Conservation (phyloP, 345 rosid genomes). For the Murraya paniculata region DNA sequence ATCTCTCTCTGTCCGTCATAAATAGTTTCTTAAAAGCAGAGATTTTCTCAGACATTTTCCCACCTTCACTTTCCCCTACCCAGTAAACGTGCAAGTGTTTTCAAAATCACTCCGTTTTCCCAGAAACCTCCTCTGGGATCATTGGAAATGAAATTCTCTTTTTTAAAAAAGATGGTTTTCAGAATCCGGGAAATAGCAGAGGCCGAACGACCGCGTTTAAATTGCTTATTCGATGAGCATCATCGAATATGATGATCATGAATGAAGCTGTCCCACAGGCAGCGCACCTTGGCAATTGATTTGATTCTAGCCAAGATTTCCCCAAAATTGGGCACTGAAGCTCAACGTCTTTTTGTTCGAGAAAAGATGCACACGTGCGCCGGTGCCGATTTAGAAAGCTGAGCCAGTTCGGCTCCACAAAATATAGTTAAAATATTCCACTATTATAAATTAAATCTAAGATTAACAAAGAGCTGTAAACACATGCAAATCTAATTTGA, state of each 20-base stretch:
- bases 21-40: slow-evolving; percentile 24
- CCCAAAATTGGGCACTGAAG: slow-evolving; percentile 1
- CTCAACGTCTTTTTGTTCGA: slow-evolving; percentile 19
- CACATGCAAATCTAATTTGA: background rate
- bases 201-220: slow-evolving; percentile 8
- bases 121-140: background rate
- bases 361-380: slow-evolving; percentile 51
- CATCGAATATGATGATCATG: background rate
- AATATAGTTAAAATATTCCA: background rate
- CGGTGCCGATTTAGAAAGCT: slow-evolving; percentile 24
- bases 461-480: slow-evolving; percentile 4
- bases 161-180: background rate
- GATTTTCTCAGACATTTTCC: slow-evolving; percentile 17
- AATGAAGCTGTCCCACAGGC: background rate
- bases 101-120: background rate
- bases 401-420: slow-evolving; percentile 28
- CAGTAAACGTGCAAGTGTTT: background rate
- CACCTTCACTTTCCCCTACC: background rate
- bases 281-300: background rate
- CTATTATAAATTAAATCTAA: background rate
- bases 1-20: background rate
- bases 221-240: background rate
- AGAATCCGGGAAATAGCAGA: background rate
- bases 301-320: background rate
- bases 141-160: background rate